A percentile compares a stretch with the other conserved stretches of the same genome.
Evolutionary conservation across 2,329 filamentous ascomycete genomes (phyloP).

Genomic region (Amauroascus verrucosus): DNA sequence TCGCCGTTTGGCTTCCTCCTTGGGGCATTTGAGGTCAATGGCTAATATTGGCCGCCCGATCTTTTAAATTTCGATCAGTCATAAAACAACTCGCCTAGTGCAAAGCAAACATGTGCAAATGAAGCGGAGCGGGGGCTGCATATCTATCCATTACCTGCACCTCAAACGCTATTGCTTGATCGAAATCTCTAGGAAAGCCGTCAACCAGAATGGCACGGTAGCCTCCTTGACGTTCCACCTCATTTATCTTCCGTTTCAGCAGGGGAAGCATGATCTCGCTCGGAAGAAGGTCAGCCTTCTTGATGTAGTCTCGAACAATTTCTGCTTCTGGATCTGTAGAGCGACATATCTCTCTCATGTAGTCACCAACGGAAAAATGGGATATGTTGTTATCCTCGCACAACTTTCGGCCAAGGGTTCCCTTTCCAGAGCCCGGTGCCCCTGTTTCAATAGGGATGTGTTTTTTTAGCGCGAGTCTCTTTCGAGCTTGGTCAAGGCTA

Average conservation of each 20-base stretch:
- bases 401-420: slow-evolving; percentile 9
- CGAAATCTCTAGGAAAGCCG: slow-evolving; percentile 11
- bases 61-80: background rate
- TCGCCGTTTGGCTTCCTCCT: slow-evolving; percentile 13
- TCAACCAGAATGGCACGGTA: slow-evolving; percentile 12
- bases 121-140: too few species aligned
- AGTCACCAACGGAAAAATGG: slow-evolving; percentile 13
- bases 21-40: slow-evolving; percentile 17
- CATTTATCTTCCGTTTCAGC: slow-evolving; percentile 10
- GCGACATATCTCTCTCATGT: slow-evolving; percentile 9
- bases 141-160: slow-evolving; percentile 3
- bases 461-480: background rate
- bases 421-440: slow-evolving; percentile 12
- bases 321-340: background rate
- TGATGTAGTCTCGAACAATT: background rate
- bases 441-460: background rate
- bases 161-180: slow-evolving; percentile 12
- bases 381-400: slow-evolving; percentile 9
- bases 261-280: slow-evolving; percentile 8
- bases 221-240: slow-evolving; percentile 3
- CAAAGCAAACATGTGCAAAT: too few species aligned
- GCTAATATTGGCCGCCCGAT: slow-evolving; percentile 8
- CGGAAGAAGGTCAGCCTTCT: slow-evolving; percentile 2
- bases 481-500: background rate
- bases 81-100: background rate